Conservation (phyloP, 768 basidiomycete species). For the Russula sp. region DNA sequence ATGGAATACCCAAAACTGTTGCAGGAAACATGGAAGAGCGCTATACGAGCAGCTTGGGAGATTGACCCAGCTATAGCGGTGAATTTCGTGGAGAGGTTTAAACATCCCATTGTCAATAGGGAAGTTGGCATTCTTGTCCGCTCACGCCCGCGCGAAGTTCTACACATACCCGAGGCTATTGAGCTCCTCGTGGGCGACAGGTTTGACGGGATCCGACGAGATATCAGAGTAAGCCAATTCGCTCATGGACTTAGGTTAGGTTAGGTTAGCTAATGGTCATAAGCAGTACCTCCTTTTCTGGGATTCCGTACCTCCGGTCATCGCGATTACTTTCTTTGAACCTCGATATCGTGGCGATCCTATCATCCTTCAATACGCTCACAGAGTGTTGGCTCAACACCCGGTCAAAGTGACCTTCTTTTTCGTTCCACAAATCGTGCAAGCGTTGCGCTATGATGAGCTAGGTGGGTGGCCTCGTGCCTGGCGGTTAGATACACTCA, state of each 20-base stretch:
- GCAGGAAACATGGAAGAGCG: slow-evolving; percentile 57
- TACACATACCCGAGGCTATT: slow-evolving; percentile 77
- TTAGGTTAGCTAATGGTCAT: slow-evolving; percentile 4
- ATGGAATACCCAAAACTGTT: slow-evolving; percentile 2
- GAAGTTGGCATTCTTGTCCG: slow-evolving; percentile 75
- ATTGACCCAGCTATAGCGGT: slow-evolving; percentile 78
- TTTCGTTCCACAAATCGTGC: slow-evolving; percentile 97
- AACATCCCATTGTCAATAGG: slow-evolving; percentile 48
- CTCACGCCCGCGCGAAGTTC: slow-evolving; percentile 56
- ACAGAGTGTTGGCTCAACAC: slow-evolving; percentile 90
- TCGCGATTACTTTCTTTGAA: slow-evolving; percentile 81
- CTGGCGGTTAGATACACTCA: not conserved
- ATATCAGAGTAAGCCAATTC: slow-evolving; percentile 56
- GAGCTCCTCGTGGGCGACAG: slow-evolving; percentile 70
- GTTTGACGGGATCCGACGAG: slow-evolving; percentile 52
- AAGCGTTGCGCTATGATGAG: slow-evolving; percentile 86
- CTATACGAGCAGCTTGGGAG: slow-evolving; percentile 73
- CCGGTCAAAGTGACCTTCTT: slow-evolving; percentile 95
- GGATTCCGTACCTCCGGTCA: slow-evolving; percentile 79
- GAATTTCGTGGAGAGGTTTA: slow-evolving; percentile 85
- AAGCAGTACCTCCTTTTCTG: slow-evolving; percentile 78
- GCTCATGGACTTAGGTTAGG: not conserved
- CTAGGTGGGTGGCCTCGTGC: slow-evolving; percentile 47
- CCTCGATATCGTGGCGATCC: slow-evolving; percentile 78
- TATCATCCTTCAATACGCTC: slow-evolving; percentile 87